Evolutionary conservation across 1,284 basidiomycete genomes (phyloP).

Genomic region (Gymnopus androsaceus): DNA sequence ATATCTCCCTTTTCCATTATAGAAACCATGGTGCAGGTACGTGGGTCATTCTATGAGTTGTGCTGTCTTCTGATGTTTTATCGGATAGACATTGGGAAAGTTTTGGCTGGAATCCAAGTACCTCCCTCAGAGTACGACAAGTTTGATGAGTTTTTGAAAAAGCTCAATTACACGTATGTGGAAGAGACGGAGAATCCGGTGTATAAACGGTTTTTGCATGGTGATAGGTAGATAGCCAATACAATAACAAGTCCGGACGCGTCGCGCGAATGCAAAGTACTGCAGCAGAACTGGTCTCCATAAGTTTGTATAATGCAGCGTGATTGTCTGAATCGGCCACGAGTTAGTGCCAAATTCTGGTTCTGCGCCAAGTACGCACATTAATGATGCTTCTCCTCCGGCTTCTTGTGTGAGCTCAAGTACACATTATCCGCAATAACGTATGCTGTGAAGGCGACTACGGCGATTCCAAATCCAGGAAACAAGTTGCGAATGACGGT

Average conservation of each 20-base stretch:
- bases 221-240: slow-evolving; percentile 11
- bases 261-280: not conserved
- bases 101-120: slow-evolving; percentile 93
- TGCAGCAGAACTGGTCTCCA: not conserved
- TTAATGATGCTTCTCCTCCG: slow-evolving; percentile 39
- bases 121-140: slow-evolving; percentile 42
- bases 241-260: not conserved
- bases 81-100: slow-evolving; percentile 80
- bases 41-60: slow-evolving; percentile 26
- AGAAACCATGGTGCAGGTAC: slow-evolving; percentile 93
- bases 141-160: slow-evolving; percentile 22
- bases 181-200: slow-evolving; percentile 94
- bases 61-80: slow-evolving; percentile 12
- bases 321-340: no score
- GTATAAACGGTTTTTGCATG: slow-evolving; percentile 68
- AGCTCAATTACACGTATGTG: slow-evolving; percentile 65
- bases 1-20: slow-evolving; percentile 97
- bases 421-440: slow-evolving; percentile 81
- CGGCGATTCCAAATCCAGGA: slow-evolving; percentile 90
- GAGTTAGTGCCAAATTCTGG: no score
- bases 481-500: slow-evolving; percentile 87
- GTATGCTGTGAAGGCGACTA: slow-evolving; percentile 89
- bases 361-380: not conserved
- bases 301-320: not conserved
- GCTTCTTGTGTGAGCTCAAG: slow-evolving; percentile 35